These are phyloP conservation scores for Lichtheimia hyalospora DNA, from an alignment of 371 early-diverging fungal species.

Conservation along the genomic window DNA sequence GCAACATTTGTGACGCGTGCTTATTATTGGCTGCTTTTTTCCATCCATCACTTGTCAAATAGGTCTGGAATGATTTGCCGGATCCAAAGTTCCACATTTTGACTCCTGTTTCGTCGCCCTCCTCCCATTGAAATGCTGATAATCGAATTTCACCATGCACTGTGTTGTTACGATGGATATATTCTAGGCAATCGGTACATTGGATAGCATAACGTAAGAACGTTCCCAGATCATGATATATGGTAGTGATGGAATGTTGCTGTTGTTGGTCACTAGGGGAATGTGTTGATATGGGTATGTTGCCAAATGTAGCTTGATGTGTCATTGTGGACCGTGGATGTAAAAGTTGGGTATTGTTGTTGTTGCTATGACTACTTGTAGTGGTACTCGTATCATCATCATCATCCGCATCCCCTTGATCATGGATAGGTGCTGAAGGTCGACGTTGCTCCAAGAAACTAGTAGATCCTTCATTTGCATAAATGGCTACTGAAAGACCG, in stretches of 20 bases:
- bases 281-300: not conserved
- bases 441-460: conserved; percentile 2
- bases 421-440: not conserved
- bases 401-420: not conserved
- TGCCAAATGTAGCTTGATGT: not conserved
- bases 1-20: conserved; percentile 12
- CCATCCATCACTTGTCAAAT: conserved; percentile 48
- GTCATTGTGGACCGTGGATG: no score
- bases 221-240: conserved; percentile 34
- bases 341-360: no score
- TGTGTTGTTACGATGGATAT: conserved; percentile 42
- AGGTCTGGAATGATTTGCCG: conserved; percentile 35
- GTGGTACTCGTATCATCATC: not conserved
- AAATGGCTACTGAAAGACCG: conserved; percentile 36
- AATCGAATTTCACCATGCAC: conserved; percentile 43
- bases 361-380: conserved; percentile 2
- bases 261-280: not conserved
- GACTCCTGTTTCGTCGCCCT: conserved; percentile 23
- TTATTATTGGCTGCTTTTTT: conserved; percentile 35
- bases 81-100: conserved; percentile 46
- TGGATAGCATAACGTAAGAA: conserved; percentile 46
- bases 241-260: not conserved
- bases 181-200: conserved; percentile 42
- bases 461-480: conserved; percentile 31
- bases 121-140: conserved; percentile 40